Evolutionary conservation across 1,284 basidiomycete species (phyloP).

Genomic region (Crucibulum cyathiforme): DNA sequence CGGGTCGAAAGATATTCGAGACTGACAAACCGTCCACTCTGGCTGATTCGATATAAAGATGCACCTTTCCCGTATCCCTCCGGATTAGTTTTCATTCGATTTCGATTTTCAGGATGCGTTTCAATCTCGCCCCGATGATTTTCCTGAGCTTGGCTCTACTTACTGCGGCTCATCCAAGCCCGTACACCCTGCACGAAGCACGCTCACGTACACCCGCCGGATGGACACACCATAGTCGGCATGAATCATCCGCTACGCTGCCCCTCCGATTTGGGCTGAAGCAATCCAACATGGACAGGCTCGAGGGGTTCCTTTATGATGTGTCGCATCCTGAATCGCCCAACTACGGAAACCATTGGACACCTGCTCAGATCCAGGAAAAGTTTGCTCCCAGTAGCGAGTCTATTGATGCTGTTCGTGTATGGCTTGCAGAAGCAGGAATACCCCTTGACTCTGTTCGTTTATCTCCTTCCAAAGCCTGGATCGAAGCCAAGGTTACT

Average conservation of each 20-base stretch:
- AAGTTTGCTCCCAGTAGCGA: conserved; percentile 40
- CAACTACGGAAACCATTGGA: conserved; percentile 41
- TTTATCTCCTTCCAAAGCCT: conserved; percentile 39
- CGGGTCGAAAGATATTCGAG: too few relatives aligned
- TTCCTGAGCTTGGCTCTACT: too few relatives aligned
- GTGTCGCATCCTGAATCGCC: conserved; percentile 50
- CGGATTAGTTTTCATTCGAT: too few relatives aligned
- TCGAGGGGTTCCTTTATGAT: conserved; percentile 50
- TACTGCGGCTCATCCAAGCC: not conserved
- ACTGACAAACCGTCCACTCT: too few relatives aligned
- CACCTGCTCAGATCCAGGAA: conserved; percentile 27
- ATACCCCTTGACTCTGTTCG: conserved; percentile 16
- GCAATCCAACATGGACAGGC: conserved; percentile 48
- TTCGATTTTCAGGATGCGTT: too few relatives aligned
- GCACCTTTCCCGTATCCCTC: too few relatives aligned
- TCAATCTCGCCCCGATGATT: too few relatives aligned
- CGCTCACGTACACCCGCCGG: conserved; percentile 38
- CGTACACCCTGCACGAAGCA: conserved; percentile 40
- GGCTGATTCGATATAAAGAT: too few relatives aligned
- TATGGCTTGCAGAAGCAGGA: conserved; percentile 47
- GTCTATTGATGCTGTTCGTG: conserved; percentile 41
- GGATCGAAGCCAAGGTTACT: conserved; percentile 52
- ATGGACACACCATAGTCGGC: conserved; percentile 41
- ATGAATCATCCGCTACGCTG: conserved; percentile 34
- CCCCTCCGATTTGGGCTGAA: conserved; percentile 53